Evolutionary conservation across 73 alveolate genomes (phyloP).

Genomic region (Symbiodinium natans): DNA sequence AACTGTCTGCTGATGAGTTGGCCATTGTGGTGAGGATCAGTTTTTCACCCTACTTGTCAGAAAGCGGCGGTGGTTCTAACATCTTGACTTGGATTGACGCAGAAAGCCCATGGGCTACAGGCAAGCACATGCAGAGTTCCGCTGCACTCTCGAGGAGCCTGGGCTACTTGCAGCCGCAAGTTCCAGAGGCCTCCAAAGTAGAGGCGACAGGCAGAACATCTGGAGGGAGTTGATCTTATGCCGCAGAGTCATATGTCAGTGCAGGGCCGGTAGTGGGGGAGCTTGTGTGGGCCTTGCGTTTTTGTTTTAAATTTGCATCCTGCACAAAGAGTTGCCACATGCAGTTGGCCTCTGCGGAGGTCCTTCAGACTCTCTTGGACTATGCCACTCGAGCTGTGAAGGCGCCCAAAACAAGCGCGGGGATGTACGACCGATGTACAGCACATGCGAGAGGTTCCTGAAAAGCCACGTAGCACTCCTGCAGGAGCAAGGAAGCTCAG

Average conservation of each 20-base stretch:
- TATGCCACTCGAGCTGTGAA: background rate
- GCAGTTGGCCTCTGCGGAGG: no score
- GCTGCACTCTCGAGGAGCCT: slow-evolving; percentile 11
- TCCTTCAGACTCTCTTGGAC: background rate
- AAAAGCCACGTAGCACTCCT: no score
- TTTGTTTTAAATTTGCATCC: no score
- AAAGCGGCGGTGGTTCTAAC: background rate
- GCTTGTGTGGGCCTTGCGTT: background rate
- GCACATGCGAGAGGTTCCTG: no score
- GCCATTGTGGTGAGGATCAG: slow-evolving; percentile 29
- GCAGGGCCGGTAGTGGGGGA: no score
- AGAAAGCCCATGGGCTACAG: background rate
- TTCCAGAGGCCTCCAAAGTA: background rate
- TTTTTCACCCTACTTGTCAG: no score
- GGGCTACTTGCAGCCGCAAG: slow-evolving; percentile 80
- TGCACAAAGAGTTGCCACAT: no score
- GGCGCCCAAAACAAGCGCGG: no score
- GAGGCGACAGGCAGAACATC: no score
- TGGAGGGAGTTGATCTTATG: no score
- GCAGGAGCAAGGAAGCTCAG: slow-evolving; percentile 10
- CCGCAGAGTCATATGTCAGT: no score
- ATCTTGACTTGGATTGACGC: background rate
- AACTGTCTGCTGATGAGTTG: slow-evolving; percentile 26
- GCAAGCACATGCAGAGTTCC: background rate
- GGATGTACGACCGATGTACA: no score